Conservation (phyloP, 129 eudicot species). For the Chrysanthemum lavandulifolium region DNA sequence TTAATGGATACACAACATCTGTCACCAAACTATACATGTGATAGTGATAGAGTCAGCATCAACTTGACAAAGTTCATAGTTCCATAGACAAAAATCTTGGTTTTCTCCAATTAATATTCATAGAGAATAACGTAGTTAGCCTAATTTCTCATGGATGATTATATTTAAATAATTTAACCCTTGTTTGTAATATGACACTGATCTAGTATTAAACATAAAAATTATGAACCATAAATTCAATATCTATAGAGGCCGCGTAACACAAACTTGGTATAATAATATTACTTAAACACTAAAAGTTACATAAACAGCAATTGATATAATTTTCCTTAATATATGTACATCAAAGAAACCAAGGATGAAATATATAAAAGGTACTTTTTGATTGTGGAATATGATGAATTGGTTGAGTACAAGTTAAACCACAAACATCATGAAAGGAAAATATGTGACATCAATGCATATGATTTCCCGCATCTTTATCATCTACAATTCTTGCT, state of each 20-base stretch:
- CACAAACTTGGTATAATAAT: too few relatives aligned
- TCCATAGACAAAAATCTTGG: not conserved
- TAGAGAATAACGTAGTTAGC: not conserved
- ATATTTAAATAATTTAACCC: not conserved
- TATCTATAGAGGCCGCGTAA: too few relatives aligned
- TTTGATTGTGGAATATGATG: slow-evolving; percentile 24
- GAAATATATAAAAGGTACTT: slow-evolving; percentile 7
- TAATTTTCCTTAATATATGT: not conserved
- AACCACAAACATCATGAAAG: slow-evolving; percentile 23
- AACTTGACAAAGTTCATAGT: not conserved
- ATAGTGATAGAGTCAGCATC: slow-evolving; percentile 7
- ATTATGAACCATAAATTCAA: slow-evolving; percentile 7
- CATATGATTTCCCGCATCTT: slow-evolving; percentile 19
- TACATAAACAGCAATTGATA: too few relatives aligned
- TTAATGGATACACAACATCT: too few relatives aligned
- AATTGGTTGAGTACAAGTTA: slow-evolving; percentile 29
- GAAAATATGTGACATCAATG: slow-evolving; percentile 23
- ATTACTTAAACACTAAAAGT: too few relatives aligned
- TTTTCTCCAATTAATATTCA: not conserved
- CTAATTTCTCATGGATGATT: not conserved
- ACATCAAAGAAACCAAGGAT: not conserved
- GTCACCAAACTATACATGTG: not conserved
- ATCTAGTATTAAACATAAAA: not conserved
- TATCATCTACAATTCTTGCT: not conserved
- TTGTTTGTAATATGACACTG: not conserved